Conservation (phyloP, 1,139 yeast species). For the Candida sanyaensis region DNA sequence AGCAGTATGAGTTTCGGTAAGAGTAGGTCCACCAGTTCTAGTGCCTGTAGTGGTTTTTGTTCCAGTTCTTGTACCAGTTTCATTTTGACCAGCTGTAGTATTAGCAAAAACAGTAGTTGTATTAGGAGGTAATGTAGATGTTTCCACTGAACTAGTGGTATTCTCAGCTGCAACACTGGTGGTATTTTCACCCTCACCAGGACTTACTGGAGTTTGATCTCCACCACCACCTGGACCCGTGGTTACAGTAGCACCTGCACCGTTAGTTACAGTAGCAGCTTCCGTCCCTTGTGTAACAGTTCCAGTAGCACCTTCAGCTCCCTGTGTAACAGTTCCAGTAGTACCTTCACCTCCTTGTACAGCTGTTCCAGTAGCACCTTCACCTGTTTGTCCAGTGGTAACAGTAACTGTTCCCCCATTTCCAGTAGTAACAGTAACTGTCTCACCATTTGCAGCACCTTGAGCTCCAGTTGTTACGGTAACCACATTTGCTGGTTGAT, state of each 20-base stretch:
- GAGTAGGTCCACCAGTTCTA: conserved; percentile 1
- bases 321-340: too few species aligned
- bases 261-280: neutral
- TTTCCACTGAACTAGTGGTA: neutral
- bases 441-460: neutral
- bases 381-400: neutral
- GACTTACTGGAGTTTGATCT: conserved; percentile 2
- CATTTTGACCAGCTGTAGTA: neutral
- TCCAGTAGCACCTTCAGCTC: neutral
- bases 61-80: neutral
- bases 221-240: too few species aligned
- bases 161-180: neutral
- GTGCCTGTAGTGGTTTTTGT: neutral
- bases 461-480: neutral
- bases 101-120: conserved; percentile 2
- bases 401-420: neutral
- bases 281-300: neutral
- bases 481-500: neutral
- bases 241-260: too few species aligned
- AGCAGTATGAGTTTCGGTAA: conserved; percentile 8
- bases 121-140: neutral
- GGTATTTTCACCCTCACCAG: neutral
- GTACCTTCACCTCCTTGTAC: neutral
- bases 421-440: neutral
- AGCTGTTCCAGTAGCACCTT: neutral